Conservation (phyloP, 441 rosid species). For the Mallotus repandus region DNA sequence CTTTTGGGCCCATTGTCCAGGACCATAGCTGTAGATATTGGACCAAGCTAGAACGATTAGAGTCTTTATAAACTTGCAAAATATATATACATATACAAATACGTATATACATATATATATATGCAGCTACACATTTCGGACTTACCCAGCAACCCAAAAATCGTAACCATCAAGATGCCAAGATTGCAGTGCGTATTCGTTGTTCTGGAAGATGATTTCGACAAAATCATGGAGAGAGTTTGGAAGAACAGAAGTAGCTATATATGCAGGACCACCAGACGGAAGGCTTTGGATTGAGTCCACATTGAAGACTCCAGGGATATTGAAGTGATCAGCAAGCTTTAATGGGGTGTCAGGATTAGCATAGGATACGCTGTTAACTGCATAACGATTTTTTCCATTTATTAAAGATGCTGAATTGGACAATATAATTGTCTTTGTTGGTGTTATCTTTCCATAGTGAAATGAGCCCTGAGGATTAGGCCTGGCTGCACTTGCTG, state of each 20-base stretch:
- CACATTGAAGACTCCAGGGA: conserved; percentile 65
- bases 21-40: conserved; percentile 54
- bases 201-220: conserved; percentile 81
- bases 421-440: conserved; percentile 55
- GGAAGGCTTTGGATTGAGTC: conserved; percentile 52
- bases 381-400: conserved; percentile 76
- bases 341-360: conserved; percentile 80
- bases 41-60: conserved; percentile 8
- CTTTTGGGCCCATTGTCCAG: conserved; percentile 65
- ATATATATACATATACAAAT: too few relatives aligned
- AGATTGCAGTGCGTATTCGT: conserved; percentile 66
- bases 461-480: conserved; percentile 96
- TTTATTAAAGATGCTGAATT: conserved; percentile 71
- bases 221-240: conserved; percentile 61
- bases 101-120: neutral
- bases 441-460: conserved; percentile 63
- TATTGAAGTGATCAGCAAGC: conserved; percentile 82
- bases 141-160: conserved; percentile 92
- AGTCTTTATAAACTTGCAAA: neutral
- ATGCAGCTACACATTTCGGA: neutral
- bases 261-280: conserved; percentile 39
- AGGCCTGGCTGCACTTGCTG: conserved; percentile 94
- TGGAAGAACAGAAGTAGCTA: conserved; percentile 65
- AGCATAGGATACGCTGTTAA: conserved; percentile 66
- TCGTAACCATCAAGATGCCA: conserved; percentile 99